Percentiles rank a stretch among this genome's conserved stretches.
Evolutionary conservation across 2,329 filamentous ascomycete species (phyloP).

Genomic region (Curvularia hawaiiensis): DNA sequence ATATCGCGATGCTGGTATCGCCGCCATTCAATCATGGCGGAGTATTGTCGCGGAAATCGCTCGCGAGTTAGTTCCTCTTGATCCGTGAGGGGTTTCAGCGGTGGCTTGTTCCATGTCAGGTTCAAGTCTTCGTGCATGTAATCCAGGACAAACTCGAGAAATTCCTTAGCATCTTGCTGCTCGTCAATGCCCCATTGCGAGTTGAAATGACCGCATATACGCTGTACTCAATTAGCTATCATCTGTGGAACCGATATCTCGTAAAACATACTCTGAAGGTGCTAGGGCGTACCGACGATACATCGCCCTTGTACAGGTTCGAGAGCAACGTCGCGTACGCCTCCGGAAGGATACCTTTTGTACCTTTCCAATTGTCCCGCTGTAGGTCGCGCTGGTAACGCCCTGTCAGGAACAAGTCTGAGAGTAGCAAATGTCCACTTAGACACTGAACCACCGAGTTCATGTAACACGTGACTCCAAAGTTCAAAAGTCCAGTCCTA

Average conservation of each 20-base stretch:
- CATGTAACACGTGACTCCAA: slow-evolving; percentile 86
- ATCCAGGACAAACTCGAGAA: slow-evolving; percentile 80
- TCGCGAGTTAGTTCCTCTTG: slow-evolving; percentile 67
- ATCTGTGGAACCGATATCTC: neutral
- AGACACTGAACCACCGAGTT: slow-evolving; percentile 88
- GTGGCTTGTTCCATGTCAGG: slow-evolving; percentile 63
- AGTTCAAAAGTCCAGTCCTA: slow-evolving; percentile 79
- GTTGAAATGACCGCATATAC: slow-evolving; percentile 68
- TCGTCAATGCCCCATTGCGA: slow-evolving; percentile 72
- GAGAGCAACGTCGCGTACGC: slow-evolving; percentile 66
- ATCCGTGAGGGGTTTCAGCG: slow-evolving; percentile 62
- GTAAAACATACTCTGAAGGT: slow-evolving; percentile 50
- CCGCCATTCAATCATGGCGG: slow-evolving; percentile 76
- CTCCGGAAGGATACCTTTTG: slow-evolving; percentile 65
- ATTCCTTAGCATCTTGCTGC: slow-evolving; percentile 93
- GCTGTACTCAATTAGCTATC: slow-evolving; percentile 35
- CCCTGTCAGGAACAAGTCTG: slow-evolving; percentile 68
- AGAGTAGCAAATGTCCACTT: slow-evolving; percentile 69
- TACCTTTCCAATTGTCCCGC: slow-evolving; percentile 68
- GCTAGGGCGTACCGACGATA: slow-evolving; percentile 51
- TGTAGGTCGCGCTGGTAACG: slow-evolving; percentile 65
- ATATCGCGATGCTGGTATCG: slow-evolving; percentile 71
- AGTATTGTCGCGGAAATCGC: slow-evolving; percentile 64
- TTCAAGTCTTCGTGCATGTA: slow-evolving; percentile 89
- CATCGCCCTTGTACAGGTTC: slow-evolving; percentile 66